phyloP scores from a whole-genome alignment of 208 protist genomes.

The Leishmania major region DNA sequence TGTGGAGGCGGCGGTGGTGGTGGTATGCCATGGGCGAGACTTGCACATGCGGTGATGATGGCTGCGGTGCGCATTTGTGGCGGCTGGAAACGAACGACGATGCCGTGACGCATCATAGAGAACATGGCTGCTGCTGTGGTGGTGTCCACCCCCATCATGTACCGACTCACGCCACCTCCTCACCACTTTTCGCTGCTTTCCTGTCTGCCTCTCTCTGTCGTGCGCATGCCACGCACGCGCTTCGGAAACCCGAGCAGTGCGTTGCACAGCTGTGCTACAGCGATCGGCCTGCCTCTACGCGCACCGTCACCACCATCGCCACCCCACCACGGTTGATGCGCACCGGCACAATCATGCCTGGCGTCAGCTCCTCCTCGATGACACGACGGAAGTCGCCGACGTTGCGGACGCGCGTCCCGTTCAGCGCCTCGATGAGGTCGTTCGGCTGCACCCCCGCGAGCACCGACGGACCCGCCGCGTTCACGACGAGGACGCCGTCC shows the following conservation, averaged over 20 bases:
- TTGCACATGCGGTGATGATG: too few species aligned
- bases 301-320: conserved; percentile 38
- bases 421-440: conserved; percentile 58
- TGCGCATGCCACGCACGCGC: background rate
- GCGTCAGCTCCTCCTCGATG: conserved; percentile 33
- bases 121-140: background rate
- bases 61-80: background rate
- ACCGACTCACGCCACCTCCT: background rate
- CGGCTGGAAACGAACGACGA: background rate
- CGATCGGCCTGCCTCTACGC: conserved; percentile 28
- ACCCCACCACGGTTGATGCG: conserved; percentile 49
- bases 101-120: background rate
- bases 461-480: conserved; percentile 56
- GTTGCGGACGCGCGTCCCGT: conserved; percentile 39
- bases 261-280: conserved; percentile 8
- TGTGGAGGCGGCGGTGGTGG: background rate
- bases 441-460: conserved; percentile 58
- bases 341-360: conserved; percentile 41
- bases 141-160: background rate
- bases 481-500: conserved; percentile 69
- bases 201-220: background rate
- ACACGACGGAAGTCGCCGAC: conserved; percentile 52
- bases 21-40: too few species aligned
- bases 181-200: background rate
- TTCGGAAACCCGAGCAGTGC: background rate